Base-by-base conservation (phyloP, 371 early-diverging fungal species). In the Mortierella sp. region DNA sequence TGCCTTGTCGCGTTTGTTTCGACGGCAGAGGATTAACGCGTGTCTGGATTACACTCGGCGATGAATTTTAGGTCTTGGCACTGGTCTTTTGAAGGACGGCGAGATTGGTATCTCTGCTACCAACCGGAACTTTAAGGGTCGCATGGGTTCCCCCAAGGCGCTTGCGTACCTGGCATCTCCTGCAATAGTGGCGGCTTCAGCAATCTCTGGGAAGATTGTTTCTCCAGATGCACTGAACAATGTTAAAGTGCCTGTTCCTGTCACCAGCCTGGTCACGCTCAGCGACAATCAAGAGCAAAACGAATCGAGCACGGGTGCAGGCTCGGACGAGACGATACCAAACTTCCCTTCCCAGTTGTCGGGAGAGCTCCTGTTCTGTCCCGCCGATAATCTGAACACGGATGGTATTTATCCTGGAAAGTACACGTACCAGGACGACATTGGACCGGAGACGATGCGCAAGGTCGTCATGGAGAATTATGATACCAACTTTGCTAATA, bases 391-490 rank as follows among this genome's bases (percentile, higher is more conserved):
- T 79, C 85, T 98, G 54, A 97, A 97, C 83, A 98, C 98, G 7
- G 98, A 98, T 79, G 98, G 94, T 42, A 97, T 97, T 56, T 98
- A 97, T 68, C 95, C 97, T 1, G 97, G 97, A 28, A 95, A 94
- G 69, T 97, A 96, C 83, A 97, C 97, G 11, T 97, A 97, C 80
- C 89, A 93, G 65, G 97, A 97, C 63, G 95, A 96, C 68, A 88
- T 98, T 80, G 88, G 93, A 2, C 83, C 88, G 5, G 92, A 91
- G 32, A 86, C 89, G 31, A 97, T 97, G 98, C 90, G 89, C 46
- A 83, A 90, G 69, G 95, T 96, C 2, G 97, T 93, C 21, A 98
- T 98, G 98, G 95, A 97, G 78, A 98, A 98, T 80, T 98, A 97
- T 67, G 98, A 98, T 70, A 90, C 94, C 31, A 81, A 86, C 11